A percentile compares a stretch with the other conserved stretches of the same genome.
Evolutionary conservation across 1,284 basidiomycete species (phyloP).

Genomic region (Ceratobasidium sp.): DNA sequence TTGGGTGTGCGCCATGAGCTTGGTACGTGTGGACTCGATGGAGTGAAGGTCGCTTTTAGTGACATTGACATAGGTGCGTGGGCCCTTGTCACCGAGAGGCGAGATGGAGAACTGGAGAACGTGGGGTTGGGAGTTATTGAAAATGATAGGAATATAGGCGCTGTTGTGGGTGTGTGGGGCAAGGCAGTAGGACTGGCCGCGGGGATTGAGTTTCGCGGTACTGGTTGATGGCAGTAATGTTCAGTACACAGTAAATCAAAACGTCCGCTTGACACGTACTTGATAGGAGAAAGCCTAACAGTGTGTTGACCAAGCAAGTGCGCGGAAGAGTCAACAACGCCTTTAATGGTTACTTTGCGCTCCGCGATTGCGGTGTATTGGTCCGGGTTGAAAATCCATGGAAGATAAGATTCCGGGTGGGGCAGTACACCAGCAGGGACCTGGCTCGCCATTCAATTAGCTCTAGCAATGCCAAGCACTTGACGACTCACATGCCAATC

Average conservation of each 20-base stretch:
- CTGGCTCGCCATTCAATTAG: constrained; percentile 27
- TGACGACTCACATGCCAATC: constrained; percentile 55
- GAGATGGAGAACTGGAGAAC: constrained; percentile 77
- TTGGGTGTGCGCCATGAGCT: constrained; percentile 51
- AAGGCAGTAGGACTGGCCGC: constrained; percentile 72
- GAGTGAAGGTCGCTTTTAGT: constrained; percentile 60
- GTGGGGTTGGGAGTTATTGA: constrained; percentile 88
- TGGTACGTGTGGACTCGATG: constrained; percentile 53
- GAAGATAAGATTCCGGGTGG: constrained; percentile 13
- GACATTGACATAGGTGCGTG: constrained; percentile 57
- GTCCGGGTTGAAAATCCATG: constrained; percentile 12
- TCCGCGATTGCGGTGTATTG: constrained; percentile 51
- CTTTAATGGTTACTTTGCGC: constrained; percentile 52
- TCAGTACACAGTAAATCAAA: background rate
- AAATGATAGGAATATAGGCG: constrained; percentile 76
- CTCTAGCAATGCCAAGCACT: constrained; percentile 39
- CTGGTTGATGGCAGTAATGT: constrained; percentile 49
- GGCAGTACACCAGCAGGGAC: constrained; percentile 18
- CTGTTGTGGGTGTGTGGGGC: constrained; percentile 59
- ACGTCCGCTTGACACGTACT: constrained; percentile 44
- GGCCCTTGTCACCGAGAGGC: constrained; percentile 62
- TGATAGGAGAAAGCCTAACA: constrained; percentile 86
- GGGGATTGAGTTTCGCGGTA: constrained; percentile 82
- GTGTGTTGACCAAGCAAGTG: constrained; percentile 90
- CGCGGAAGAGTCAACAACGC: constrained; percentile 51